phyloP scores from a whole-genome alignment of 1,139 yeast species.

The Insectozyma bohioensis region DNA sequence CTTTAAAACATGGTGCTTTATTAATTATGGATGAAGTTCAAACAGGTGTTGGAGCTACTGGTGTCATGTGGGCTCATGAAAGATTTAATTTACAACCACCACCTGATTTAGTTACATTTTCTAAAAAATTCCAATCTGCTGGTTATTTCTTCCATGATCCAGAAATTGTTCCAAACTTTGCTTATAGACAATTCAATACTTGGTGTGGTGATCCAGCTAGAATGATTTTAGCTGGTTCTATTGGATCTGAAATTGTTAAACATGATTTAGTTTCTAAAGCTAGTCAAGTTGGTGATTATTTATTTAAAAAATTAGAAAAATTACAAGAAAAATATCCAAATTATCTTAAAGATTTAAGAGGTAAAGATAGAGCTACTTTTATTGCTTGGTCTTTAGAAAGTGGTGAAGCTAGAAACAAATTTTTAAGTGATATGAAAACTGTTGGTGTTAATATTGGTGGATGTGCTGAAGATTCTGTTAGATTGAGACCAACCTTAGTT shows the following conservation, averaged over 20 bases:
- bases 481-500: conserved; percentile 75
- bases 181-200: conserved; percentile 86
- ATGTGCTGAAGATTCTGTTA: conserved; percentile 70
- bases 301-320: conserved; percentile 51
- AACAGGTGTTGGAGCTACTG: conserved; percentile 87
- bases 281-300: conserved; percentile 61
- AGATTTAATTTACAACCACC: conserved; percentile 71
- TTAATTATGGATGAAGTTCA: conserved; percentile 83
- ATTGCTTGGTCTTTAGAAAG: conserved; percentile 72
- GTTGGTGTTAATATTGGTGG: conserved; percentile 79
- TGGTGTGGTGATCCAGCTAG: conserved; percentile 92
- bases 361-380: conserved; percentile 72
- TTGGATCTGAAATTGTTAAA: conserved; percentile 61
- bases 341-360: conserved; percentile 59
- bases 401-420: conserved; percentile 55
- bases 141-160: conserved; percentile 78
- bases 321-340: conserved; percentile 54
- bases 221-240: conserved; percentile 69
- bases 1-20: conserved; percentile 64
- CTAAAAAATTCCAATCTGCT: conserved; percentile 84
- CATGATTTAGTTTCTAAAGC: conserved; percentile 58
- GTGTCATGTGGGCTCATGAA: conserved; percentile 85
- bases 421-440: conserved; percentile 54
- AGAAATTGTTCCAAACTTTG: conserved; percentile 64
- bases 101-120: conserved; percentile 80